Base-by-base conservation (phyloP, 345 rosid genomes). In the Salix purpurea region DNA sequence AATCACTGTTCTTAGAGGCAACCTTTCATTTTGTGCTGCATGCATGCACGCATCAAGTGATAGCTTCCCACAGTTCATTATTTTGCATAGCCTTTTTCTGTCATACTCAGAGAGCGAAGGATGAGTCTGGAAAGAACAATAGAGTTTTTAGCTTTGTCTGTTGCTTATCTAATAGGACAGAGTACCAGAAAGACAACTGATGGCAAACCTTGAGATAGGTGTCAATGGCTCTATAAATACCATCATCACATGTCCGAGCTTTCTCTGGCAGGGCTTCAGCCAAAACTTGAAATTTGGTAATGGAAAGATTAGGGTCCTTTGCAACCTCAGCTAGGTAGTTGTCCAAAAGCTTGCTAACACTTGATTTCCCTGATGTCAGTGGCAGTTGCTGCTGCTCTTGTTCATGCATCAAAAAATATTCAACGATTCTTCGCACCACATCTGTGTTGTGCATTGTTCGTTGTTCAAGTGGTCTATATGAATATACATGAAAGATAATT, bases 1-100 rank as follows among this genome's bases (percentile, higher is more conserved):
- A 82, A 90, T 84, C 46, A 92, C 85, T 4, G 90, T 90, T 86
- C 97, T 87, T 69, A 91, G 82, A 74, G 97, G 94, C 83, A 95
- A 83, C 81, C 99, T 87, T 50, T 93, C 97, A 74, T 95, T 95
- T 84, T 95, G 91, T 76, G 97, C 96, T 7, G 99, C 99, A 81
- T 95, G 97, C 80, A 83, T 85, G 83, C 94, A 90, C 37, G 97
- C 97, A 77, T 95, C 99, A 19, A 89, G 91, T 5, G 99, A 95
- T 74, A 91, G 82, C 79, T 90, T 95, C 84, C 84, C 88, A 23
- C 94, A 87, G 82, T 85, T 85, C 93, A 92, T 92, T 71, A 86
- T 56, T 81, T 88, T 91, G 91, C 97, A 90, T 24, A 95, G 74
- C 83, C 87, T 83, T 87, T 86, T 90, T 42, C 92, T 82, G 64